phyloP scores from a whole-genome alignment of 148 eudicot species.

The Salicornia ramosissima region DNA sequence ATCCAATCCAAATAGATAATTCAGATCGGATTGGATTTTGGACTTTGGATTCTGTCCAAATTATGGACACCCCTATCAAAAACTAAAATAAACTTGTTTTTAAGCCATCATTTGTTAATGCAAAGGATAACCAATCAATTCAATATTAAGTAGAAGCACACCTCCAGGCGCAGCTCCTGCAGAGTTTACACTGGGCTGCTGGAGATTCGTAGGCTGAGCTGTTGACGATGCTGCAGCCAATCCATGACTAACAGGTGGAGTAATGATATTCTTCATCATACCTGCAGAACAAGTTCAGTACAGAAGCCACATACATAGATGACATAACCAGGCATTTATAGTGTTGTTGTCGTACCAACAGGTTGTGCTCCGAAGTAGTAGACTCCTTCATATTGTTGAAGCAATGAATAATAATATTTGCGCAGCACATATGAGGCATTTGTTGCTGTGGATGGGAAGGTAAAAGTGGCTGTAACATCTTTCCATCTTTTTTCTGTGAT shows the following conservation, averaged over 20 bases:
- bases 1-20: no score
- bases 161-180: conserved; percentile 44
- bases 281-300: conserved; percentile 34
- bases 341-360: conserved; percentile 29
- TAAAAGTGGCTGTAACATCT: conserved; percentile 71
- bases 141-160: conserved; percentile 14
- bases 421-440: conserved; percentile 90
- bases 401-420: conserved; percentile 64
- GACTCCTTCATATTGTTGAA: conserved; percentile 70
- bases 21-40: no score
- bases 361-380: conserved; percentile 70
- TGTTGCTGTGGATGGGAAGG: conserved; percentile 89
- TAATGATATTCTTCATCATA: conserved; percentile 32
- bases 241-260: conserved; percentile 34
- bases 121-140: not conserved
- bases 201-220: conserved; percentile 28
- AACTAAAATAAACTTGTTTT: no score
- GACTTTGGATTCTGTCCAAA: no score
- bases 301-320: not conserved
- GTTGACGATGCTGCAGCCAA: conserved; percentile 25
- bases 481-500: conserved; percentile 75
- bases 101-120: not conserved
- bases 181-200: conserved; percentile 28
- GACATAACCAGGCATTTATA: not conserved
- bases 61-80: no score